Evolutionary conservation across 2,329 filamentous ascomycete genomes (phyloP).

Genomic region (Cordyceps cicadae): DNA sequence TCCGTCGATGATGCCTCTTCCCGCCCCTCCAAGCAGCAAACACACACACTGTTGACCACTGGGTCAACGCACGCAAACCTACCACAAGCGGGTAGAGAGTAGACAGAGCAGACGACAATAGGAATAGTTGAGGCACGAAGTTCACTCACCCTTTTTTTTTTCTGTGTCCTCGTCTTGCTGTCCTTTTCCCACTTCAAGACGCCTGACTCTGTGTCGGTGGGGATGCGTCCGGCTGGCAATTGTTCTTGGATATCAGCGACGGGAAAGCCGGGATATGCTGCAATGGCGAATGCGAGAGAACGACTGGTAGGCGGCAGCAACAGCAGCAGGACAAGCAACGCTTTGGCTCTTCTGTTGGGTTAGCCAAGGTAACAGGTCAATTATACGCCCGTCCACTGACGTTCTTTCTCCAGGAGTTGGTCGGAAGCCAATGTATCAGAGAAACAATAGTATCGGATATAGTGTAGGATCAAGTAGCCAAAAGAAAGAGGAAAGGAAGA

Average conservation of each 20-base stretch:
- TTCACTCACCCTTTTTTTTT: background rate
- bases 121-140: background rate
- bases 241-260: background rate
- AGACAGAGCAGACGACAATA: background rate
- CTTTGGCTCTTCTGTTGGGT: background rate
- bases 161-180: background rate
- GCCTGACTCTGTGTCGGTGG: background rate
- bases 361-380: background rate
- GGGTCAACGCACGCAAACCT: background rate
- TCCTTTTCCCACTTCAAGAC: background rate
- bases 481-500: background rate
- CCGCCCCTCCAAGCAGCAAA: background rate
- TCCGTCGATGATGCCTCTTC: background rate
- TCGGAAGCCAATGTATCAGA: background rate
- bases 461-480: slow-evolving; percentile 5
- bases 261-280: too few relatives aligned
- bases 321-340: too few relatives aligned
- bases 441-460: slow-evolving; percentile 1
- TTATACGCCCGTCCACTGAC: background rate
- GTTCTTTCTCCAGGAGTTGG: background rate
- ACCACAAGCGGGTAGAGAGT: background rate
- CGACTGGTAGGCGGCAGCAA: too few relatives aligned
- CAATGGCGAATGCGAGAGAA: too few relatives aligned
- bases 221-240: background rate
- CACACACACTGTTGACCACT: background rate